Evolutionary conservation across 1,284 basidiomycete genomes (phyloP).

Genomic region (Tilletia walkeri): DNA sequence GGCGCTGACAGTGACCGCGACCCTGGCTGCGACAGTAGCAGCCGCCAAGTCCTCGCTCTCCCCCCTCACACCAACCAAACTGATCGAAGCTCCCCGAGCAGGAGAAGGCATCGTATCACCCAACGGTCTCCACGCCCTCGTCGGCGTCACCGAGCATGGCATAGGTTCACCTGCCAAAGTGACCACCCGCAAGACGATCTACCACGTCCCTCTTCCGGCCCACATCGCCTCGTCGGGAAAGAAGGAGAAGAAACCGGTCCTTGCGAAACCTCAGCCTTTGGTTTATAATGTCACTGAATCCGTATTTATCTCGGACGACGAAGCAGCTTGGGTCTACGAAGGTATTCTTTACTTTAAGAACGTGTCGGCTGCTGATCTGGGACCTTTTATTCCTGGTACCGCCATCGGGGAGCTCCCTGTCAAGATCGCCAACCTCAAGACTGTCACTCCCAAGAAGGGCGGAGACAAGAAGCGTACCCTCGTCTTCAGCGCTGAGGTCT

Average conservation of each 20-base stretch:
- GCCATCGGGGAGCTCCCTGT: slow-evolving; percentile 22
- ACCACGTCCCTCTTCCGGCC: slow-evolving; percentile 3
- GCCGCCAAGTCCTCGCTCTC: neutral
- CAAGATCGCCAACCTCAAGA: slow-evolving; percentile 17
- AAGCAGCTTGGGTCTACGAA: slow-evolving; percentile 16
- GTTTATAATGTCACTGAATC: slow-evolving; percentile 10
- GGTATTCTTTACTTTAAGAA: slow-evolving; percentile 18
- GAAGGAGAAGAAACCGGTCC: neutral
- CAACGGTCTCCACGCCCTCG: neutral
- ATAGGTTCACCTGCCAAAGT: neutral
- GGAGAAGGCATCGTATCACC: neutral
- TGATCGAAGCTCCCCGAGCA: slow-evolving; percentile 2
- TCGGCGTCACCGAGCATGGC: neutral
- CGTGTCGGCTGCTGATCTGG: neutral
- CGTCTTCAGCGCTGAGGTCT: slow-evolving; percentile 37
- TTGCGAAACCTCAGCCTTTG: neutral
- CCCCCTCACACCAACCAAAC: slow-evolving; percentile 2
- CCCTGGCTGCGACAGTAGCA: too few species aligned
- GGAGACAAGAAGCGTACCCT: slow-evolving; percentile 19
- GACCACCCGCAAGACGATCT: slow-evolving; percentile 7
- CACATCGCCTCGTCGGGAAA: neutral
- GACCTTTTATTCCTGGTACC: slow-evolving; percentile 1
- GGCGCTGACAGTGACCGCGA: too few species aligned
- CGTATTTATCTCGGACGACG: slow-evolving; percentile 10
- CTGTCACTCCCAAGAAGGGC: neutral